Conservation (phyloP, 2,329 filamentous ascomycete species). For the Keithomyces neogunnii region DNA sequence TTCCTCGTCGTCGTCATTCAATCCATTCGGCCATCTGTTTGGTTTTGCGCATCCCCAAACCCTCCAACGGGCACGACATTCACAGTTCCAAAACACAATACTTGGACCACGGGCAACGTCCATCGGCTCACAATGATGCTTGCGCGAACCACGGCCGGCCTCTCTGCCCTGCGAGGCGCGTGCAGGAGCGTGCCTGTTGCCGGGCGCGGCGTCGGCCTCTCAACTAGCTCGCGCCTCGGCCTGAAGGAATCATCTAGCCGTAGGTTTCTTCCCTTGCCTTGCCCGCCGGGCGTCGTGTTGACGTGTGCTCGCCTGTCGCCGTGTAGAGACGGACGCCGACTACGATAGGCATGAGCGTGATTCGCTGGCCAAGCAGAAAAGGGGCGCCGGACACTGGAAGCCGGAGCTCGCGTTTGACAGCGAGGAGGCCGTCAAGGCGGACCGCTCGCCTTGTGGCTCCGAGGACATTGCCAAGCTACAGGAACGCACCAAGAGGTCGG, state of each 20-base stretch:
- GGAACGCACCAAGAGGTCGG: constrained; percentile 47
- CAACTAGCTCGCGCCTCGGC: constrained; percentile 18
- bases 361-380: constrained; percentile 56
- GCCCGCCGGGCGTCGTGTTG: not conserved
- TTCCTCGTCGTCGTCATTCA: no score
- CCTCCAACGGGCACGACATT: no score
- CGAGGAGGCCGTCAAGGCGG: constrained; percentile 69
- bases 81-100: no score
- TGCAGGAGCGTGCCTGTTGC: constrained; percentile 12
- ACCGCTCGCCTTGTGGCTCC: constrained; percentile 30
- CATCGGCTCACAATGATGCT: constrained; percentile 2
- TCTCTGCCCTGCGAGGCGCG: constrained; percentile 15
- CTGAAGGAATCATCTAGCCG: constrained; percentile 30
- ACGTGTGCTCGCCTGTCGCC: not conserved
- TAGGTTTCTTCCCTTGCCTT: constrained; percentile 13
- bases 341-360: constrained; percentile 54
- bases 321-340: constrained; percentile 27
- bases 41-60: no score
- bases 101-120: no score
- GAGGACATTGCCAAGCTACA: constrained; percentile 42
- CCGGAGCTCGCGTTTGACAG: constrained; percentile 68
- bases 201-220: constrained; percentile 15
- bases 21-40: no score
- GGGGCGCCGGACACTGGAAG: constrained; percentile 68
- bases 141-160: not conserved